Conservation (phyloP, 257 asterid genomes). For the Capsicum baccatum region DNA sequence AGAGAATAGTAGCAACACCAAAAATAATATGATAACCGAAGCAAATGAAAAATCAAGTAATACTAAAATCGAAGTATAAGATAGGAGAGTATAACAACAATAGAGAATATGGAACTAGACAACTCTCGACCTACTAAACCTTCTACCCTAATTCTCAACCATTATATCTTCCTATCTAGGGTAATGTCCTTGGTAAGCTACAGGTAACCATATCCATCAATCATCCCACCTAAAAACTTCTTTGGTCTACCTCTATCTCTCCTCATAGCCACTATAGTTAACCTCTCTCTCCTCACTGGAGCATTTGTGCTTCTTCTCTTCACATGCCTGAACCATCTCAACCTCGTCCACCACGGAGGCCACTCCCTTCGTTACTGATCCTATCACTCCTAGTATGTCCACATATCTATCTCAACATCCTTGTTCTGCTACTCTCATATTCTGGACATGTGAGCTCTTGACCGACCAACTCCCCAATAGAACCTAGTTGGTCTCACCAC, state of each 20-base stretch:
- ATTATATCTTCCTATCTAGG: not conserved
- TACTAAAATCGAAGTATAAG: not conserved
- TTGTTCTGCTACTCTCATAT: not conserved
- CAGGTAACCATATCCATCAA: not conserved
- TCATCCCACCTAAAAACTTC: not conserved
- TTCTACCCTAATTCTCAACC: not conserved
- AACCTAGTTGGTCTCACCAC: not conserved
- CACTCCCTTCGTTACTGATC: not conserved
- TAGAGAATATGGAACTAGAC: not conserved
- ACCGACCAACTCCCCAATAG: not conserved
- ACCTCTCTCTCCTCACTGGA: not conserved
- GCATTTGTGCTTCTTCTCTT: not conserved
- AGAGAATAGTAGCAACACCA: not conserved
- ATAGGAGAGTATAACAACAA: not conserved
- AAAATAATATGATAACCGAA: not conserved
- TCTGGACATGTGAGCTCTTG: not conserved
- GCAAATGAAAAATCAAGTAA: not conserved
- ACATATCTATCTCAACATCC: not conserved
- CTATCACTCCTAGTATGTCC: not conserved
- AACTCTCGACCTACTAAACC: not conserved
- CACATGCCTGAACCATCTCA: not conserved
- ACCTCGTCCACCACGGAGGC: not conserved
- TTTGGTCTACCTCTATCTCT: not conserved
- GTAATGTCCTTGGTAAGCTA: not conserved
- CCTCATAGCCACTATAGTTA: not conserved